These are phyloP conservation scores for Candida loeiensis DNA, from an alignment of 805 yeast species.

Conservation along the genomic window DNA sequence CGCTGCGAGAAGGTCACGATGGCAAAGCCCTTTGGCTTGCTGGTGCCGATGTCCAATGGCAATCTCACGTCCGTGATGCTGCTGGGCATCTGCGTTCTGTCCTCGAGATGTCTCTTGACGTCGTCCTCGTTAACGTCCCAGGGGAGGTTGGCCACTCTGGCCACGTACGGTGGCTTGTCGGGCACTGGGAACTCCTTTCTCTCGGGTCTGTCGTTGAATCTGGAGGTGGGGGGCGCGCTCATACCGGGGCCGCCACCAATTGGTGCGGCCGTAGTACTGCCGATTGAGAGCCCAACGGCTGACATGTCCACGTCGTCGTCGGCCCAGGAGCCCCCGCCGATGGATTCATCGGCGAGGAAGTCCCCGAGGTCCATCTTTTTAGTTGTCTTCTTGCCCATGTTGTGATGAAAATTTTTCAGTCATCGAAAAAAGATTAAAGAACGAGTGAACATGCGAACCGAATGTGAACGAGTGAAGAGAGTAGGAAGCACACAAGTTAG, in stretches of 20 bases:
- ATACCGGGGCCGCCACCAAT: constrained; percentile 10
- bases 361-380: constrained; percentile 83
- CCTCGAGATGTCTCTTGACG: constrained; percentile 59
- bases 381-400: constrained; percentile 47
- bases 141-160: constrained; percentile 83
- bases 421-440: neutral
- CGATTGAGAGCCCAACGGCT: constrained; percentile 53
- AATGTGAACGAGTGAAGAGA: neutral
- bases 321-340: constrained; percentile 80
- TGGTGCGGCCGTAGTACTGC: constrained; percentile 20
- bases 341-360: constrained; percentile 73
- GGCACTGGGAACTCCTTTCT: constrained; percentile 83
- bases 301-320: constrained; percentile 75
- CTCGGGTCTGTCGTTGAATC: constrained; percentile 39
- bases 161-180: constrained; percentile 86
- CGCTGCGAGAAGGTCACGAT: constrained; percentile 49
- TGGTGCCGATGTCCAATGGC: constrained; percentile 64
- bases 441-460: neutral
- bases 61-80: constrained; percentile 63
- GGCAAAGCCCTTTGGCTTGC: constrained; percentile 59
- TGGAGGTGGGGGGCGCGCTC: constrained; percentile 14
- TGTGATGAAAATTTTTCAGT: constrained; percentile 1
- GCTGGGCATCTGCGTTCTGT: constrained; percentile 46
- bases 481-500: neutral
- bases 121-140: constrained; percentile 72